Percentiles rank a stretch among this genome's conserved stretches.
Conservation (phyloP, 495 filamentous ascomycete species). For the Aspergillus nanangensis region DNA sequence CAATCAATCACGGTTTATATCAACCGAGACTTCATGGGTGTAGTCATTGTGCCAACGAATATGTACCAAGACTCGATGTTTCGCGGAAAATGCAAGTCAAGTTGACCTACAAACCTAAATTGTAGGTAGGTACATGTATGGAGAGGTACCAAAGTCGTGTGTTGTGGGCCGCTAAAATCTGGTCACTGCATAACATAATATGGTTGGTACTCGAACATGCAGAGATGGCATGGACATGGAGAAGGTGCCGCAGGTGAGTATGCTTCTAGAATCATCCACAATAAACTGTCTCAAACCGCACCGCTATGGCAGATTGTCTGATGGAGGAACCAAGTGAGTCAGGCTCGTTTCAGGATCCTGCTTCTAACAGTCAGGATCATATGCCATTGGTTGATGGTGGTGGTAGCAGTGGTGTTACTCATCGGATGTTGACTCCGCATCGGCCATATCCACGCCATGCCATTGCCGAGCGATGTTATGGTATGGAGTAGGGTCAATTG, state of each 20-base stretch:
- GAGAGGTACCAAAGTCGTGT: constrained; percentile 1
- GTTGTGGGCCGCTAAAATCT: neutral
- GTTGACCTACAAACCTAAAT: neutral
- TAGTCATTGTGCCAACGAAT: no score
- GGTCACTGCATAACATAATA: constrained; percentile 1
- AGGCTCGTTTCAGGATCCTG: neutral
- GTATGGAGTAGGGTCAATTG: neutral
- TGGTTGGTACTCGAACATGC: neutral
- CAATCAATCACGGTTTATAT: neutral
- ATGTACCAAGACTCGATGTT: neutral
- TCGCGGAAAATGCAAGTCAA: neutral
- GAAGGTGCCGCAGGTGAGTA: neutral
- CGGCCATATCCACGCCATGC: neutral
- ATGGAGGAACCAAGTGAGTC: neutral
- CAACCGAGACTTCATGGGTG: neutral
- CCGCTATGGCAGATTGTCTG: neutral
- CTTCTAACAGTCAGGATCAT: no score
- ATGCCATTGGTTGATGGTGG: neutral
- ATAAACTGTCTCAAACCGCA: neutral
- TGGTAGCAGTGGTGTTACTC: neutral
- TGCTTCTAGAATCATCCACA: constrained; percentile 1
- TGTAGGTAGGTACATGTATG: neutral
- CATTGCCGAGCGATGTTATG: neutral
- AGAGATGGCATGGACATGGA: neutral
- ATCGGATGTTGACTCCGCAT: neutral